These are phyloP conservation scores for Deuterostichococcus epilithicus DNA, from an alignment of 139 green algal species.

Conservation along the genomic window DNA sequence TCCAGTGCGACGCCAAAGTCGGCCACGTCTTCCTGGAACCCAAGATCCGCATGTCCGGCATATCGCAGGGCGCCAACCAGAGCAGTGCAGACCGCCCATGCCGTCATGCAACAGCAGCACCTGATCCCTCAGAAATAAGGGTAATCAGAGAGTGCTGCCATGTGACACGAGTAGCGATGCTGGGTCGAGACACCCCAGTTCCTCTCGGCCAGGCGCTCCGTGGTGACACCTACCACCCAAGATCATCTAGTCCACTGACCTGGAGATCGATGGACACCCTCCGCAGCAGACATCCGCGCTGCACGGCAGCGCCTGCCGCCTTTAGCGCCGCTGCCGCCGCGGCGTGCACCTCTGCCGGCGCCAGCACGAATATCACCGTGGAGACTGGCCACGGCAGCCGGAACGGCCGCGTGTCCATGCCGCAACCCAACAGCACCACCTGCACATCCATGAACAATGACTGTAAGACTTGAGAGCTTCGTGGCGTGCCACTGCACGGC, in stretches of 20 bases:
- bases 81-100: neutral
- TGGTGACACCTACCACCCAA: no score
- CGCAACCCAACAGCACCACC: conserved; percentile 73
- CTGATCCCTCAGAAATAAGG: no score
- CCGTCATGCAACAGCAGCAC: neutral
- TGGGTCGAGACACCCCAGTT: no score
- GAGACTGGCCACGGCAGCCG: conserved; percentile 62
- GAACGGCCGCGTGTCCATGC: conserved; percentile 63
- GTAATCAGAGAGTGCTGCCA: no score
- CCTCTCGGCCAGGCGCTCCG: no score
- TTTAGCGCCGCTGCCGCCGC: neutral
- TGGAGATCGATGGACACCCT: conserved; percentile 40
- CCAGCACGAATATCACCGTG: conserved; percentile 65
- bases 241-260: no score
- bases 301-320: conserved; percentile 20
- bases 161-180: no score
- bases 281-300: conserved; percentile 57
- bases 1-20: conserved; percentile 26
- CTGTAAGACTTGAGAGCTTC: conserved; percentile 2
- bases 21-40: neutral
- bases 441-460: conserved; percentile 24
- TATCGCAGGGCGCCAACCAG: neutral
- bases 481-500: no score
- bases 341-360: conserved; percentile 44
- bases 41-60: no score